Base-by-base conservation (phyloP, 1,284 basidiomycete genomes). In the Ustilago tritici region DNA sequence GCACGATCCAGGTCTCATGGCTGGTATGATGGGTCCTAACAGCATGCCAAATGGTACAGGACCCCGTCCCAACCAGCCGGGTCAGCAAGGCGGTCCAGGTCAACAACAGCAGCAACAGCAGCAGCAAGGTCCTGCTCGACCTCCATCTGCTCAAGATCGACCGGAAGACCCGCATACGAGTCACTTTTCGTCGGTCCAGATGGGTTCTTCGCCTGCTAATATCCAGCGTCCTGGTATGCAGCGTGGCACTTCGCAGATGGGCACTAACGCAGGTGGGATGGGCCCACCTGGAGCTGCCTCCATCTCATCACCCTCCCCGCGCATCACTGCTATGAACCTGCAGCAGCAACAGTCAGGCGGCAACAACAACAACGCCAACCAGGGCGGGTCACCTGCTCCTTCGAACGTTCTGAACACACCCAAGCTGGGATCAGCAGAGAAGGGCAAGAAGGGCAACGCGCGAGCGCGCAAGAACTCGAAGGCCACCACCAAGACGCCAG, bases 1-100 rank as follows among this genome's bases (percentile, higher is more conserved):
- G n/a, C 79, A 77, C 55, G 79, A 82, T 56, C 80, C 78, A 1
- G 70, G 73, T 53, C 63, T 82, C 35, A 82, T 82, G 80, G 80
- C 78, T 46, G 79, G 75, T 56, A 81, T 81, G 80, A 80, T 80
- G 79, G 78, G 75, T 7, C 69, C 70, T 23, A 72, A 61, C 52
- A 62, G 60, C 43, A 72, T 67, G 67, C 64, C 66, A 58, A 82
- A 72, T 38, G 70, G 70, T 32, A 65, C 56, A 19, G 65, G 53
- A 17, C 62, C 53, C 40, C 68, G 75, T 15, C 70, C 74, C 5
- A 65, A 49, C 2, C 59, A 65, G 23, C 70, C 62, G 41, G 68
- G 68, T 65, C 68, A 72, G 28, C 78, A 76, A 31, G 70, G 70
- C 47, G 75, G 68, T 12, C 65, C 62, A 10, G 65, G 62, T 4